Percentiles rank a stretch among this genome's conserved stretches.
Conservation (phyloP, 2,329 filamentous ascomycete species). For the Penicillium digitatum region DNA sequence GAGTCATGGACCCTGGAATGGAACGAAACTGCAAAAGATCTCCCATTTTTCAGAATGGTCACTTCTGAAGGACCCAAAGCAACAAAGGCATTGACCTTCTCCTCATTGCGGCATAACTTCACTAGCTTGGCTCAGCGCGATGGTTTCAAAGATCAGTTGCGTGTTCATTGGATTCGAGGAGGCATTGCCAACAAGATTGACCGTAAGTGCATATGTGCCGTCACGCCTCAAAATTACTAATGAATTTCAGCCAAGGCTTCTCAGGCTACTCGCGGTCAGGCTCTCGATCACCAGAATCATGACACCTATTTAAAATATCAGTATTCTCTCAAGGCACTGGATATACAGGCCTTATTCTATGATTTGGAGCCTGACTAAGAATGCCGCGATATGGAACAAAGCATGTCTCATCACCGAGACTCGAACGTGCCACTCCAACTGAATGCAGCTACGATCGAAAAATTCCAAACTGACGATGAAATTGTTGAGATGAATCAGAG, state of each 20-base stretch:
- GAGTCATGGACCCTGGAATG: slow-evolving; percentile 20
- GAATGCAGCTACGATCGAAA: slow-evolving; percentile 8
- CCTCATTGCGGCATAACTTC: slow-evolving; percentile 15
- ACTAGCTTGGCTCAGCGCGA: slow-evolving; percentile 10
- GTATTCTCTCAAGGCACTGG: slow-evolving; percentile 15
- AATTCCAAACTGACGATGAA: slow-evolving; percentile 14
- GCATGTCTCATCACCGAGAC: slow-evolving; percentile 18
- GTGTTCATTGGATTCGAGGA: slow-evolving; percentile 14
- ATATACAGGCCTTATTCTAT: slow-evolving; percentile 20
- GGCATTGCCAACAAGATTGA: slow-evolving; percentile 13
- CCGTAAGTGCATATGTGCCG: background rate
- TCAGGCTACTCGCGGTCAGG: slow-evolving; percentile 16
- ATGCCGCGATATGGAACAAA: slow-evolving; percentile 21
- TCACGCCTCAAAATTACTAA: background rate
- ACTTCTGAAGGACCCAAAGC: slow-evolving; percentile 5
- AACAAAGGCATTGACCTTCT: slow-evolving; percentile 13
- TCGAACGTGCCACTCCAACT: slow-evolving; percentile 18
- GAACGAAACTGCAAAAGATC: slow-evolving; percentile 6
- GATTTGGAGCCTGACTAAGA: slow-evolving; percentile 19
- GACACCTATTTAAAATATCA: slow-evolving; percentile 22
- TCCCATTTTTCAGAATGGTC: slow-evolving; percentile 17
- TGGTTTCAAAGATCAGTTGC: slow-evolving; percentile 12
- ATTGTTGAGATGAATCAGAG: slow-evolving; percentile 14
- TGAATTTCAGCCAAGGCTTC: slow-evolving; percentile 10
- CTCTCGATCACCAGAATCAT: slow-evolving; percentile 19